These are phyloP conservation scores for Fusarium xylarioides DNA, from an alignment of 2,329 filamentous ascomycete species.

Conservation along the genomic window DNA sequence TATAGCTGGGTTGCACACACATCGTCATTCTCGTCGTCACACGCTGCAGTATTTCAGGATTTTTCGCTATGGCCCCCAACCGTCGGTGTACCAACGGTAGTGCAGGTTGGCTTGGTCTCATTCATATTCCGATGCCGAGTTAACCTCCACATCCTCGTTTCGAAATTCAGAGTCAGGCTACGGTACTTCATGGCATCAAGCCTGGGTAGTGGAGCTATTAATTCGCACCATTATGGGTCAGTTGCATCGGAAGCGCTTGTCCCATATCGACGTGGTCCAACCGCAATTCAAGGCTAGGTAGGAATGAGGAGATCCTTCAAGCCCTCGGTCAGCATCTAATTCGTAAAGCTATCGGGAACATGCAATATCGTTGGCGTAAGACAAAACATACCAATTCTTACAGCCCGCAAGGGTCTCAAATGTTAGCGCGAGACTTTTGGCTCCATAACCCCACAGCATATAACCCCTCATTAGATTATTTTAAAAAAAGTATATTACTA, in stretches of 20 bases:
- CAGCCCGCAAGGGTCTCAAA: too few species aligned
- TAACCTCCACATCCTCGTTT: slow-evolving; percentile 13
- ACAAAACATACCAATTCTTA: neutral
- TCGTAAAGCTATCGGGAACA: neutral
- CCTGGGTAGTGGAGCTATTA: slow-evolving; percentile 13
- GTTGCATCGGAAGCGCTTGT: slow-evolving; percentile 20
- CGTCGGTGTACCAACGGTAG: neutral
- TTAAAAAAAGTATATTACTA: too few species aligned
- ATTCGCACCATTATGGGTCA: neutral
- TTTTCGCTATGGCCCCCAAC: slow-evolving; percentile 11
- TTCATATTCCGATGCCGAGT: slow-evolving; percentile 1
- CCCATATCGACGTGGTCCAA: slow-evolving; percentile 40
- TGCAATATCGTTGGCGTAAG: neutral
- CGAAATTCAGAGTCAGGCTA: slow-evolving; percentile 9
- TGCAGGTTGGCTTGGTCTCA: slow-evolving; percentile 4
- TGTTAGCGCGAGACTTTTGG: too few species aligned
- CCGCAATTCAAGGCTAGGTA: slow-evolving; percentile 20
- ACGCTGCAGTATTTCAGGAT: slow-evolving; percentile 12
- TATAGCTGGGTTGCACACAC: neutral
- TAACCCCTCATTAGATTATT: too few species aligned
- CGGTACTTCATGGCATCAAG: slow-evolving; percentile 14
- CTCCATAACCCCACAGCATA: too few species aligned
- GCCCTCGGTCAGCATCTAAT: neutral
- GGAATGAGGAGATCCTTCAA: slow-evolving; percentile 28
- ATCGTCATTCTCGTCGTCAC: slow-evolving; percentile 27